Base-by-base conservation (phyloP, 2,329 filamentous ascomycete species). In the Tolypocladium ophioglossoides region DNA sequence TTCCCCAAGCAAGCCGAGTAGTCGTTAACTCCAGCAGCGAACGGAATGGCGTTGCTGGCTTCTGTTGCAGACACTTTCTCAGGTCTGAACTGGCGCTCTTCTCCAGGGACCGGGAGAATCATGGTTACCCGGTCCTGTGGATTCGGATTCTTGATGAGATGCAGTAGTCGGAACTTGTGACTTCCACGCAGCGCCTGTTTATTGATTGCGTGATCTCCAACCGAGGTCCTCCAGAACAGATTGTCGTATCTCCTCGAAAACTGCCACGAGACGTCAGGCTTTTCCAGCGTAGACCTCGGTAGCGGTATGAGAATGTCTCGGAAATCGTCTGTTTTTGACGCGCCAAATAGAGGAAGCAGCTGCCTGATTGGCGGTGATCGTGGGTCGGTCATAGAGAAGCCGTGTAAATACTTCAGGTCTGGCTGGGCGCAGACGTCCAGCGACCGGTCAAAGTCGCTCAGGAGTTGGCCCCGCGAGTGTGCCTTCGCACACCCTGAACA, bases 271-370 rank as follows among this genome's bases (percentile, higher is more conserved):
- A 72, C 62, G 37, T 75, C 72, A 0, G 75, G 73, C 4, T 77
- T 70, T 1, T 77, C 74, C 16, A 58, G 56, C 24, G 59, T 55
- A 16, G 30, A 79, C 77, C 56, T 53, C 52, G 61, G 77, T 74
- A 81, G 63, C 0, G 89, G 89, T 52, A 91, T 86, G 24, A 91
- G 69, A 37, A 95, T 88, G 64, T 95, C 89, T 58, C 79, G 82
- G 70, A 88, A 92, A 5, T 84, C 83, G 47, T 80, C 76, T 1
- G 85, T 82, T 61, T 89, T 90, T 50, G 83, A 85, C 55, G 87
- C 78, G 57, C 87, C 87, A 69, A 94, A 94, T 12, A 94, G 73
- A 0, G 89, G 89, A 2, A 87, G 70, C 4, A 94, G 74, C 22
- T 84, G 75, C 57, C 82, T 78, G 1, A 85, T 78, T 0, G 84